These are phyloP conservation scores for Lithospermum erythrorhizon DNA, from an alignment of 257 asterid species.

Conservation along the genomic window DNA sequence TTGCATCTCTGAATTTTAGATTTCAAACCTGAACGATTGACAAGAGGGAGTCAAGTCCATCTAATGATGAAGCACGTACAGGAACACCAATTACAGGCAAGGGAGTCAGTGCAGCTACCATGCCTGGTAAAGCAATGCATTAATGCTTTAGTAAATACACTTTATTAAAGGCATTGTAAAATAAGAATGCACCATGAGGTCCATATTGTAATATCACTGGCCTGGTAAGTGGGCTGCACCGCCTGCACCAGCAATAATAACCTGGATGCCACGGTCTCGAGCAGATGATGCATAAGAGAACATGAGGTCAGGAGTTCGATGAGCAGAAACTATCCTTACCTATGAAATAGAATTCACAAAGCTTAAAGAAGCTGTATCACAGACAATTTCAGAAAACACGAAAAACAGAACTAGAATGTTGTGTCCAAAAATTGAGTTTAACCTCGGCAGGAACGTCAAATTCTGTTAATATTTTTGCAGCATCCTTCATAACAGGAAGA, in stretches of 20 bases:
- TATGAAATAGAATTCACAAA: conserved; percentile 19
- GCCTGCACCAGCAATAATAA: conserved; percentile 97
- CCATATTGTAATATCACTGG: conserved; percentile 9
- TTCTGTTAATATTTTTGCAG: conserved; percentile 70
- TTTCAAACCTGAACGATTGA: conserved; percentile 83
- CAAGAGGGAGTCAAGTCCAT: conserved; percentile 88
- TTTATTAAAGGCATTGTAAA: no score
- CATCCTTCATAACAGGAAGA: conserved; percentile 98
- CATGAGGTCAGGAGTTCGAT: conserved; percentile 87
- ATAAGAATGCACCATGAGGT: neutral
- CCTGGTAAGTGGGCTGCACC: conserved; percentile 99
- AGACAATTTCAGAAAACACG: neutral
- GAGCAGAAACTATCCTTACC: conserved; percentile 97
- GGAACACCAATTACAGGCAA: conserved; percentile 98
- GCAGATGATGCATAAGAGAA: conserved; percentile 74
- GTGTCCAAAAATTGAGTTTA: neutral
- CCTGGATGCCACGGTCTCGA: conserved; percentile 85
- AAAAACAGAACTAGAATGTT: neutral
- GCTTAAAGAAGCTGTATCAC: neutral
- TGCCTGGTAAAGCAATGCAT: conserved; percentile 38
- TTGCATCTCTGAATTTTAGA: neutral
- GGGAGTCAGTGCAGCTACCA: conserved; percentile 97
- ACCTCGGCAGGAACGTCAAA: conserved; percentile 89
- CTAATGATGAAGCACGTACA: conserved; percentile 82
- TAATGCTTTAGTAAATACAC: conserved; percentile 5